A percentile compares a stretch with the other conserved stretches of the same genome.
Conservation (phyloP, 2,329 filamentous ascomycete genomes). For the Cladosporium sp. region DNA sequence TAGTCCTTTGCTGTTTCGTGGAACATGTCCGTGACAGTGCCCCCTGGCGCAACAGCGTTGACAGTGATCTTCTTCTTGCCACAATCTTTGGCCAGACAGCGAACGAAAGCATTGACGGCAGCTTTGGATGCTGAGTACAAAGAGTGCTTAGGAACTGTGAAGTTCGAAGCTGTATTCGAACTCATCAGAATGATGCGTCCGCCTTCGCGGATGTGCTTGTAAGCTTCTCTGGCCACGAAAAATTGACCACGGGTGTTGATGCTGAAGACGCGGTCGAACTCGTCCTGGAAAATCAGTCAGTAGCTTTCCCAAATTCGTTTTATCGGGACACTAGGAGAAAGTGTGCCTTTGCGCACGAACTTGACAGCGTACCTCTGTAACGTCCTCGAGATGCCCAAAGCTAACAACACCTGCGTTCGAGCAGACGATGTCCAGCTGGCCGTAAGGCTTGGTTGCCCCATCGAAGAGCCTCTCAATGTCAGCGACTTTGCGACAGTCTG, state of each 20-base stretch:
- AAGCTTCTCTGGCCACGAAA: conserved; percentile 56
- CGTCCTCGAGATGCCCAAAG: conserved; percentile 52
- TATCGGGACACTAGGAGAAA: too few species aligned
- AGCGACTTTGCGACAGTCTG: conserved; percentile 61
- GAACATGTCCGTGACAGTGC: conserved; percentile 57
- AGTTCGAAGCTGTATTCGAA: conserved; percentile 54
- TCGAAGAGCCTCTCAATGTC: conserved; percentile 62
- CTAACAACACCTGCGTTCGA: conserved; percentile 61
- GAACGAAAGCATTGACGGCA: conserved; percentile 51
- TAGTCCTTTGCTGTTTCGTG: conserved; percentile 62
- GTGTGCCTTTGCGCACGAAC: too few species aligned
- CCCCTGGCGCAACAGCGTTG: conserved; percentile 58
- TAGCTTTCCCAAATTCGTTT: too few species aligned
- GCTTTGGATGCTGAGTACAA: conserved; percentile 53
- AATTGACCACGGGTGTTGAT: conserved; percentile 62
- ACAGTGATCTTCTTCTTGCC: conserved; percentile 54
- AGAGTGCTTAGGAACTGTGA: conserved; percentile 52
- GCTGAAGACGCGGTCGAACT: conserved; percentile 56
- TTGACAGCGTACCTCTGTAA: too few species aligned
- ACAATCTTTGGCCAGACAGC: conserved; percentile 52
- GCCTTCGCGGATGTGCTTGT: conserved; percentile 49
- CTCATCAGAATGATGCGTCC: conserved; percentile 53
- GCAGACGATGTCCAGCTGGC: conserved; percentile 65
- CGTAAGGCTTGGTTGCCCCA: conserved; percentile 59
- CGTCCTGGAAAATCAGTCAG: too few species aligned